Percentiles rank a stretch among this genome's conserved stretches.
phyloP scores from a whole-genome alignment of 2,329 filamentous ascomycete genomes.

The Monosporascus sp. region DNA sequence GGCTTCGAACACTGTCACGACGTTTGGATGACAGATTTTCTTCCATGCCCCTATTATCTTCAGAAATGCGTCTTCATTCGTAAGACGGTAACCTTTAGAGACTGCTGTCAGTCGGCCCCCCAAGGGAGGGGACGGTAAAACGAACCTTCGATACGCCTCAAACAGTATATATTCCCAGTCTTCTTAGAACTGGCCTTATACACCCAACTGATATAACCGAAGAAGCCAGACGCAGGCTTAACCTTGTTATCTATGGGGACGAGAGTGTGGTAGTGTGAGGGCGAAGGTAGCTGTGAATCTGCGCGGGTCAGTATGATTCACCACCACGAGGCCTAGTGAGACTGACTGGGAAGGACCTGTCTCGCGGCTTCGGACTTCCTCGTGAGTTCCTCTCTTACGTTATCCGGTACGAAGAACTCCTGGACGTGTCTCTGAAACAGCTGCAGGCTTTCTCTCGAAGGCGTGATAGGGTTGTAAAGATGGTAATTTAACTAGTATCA shows the following conservation, averaged over 20 bases:
- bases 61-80: conserved; percentile 77
- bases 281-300: conserved; percentile 59
- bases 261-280: conserved; percentile 88
- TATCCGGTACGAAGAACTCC: conserved; percentile 88
- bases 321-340: background rate
- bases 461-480: conserved; percentile 81
- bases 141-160: conserved; percentile 76
- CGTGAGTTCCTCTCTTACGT: conserved; percentile 80
- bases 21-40: conserved; percentile 69
- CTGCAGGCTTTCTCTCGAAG: conserved; percentile 66
- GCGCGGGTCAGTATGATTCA: background rate
- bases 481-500: conserved; percentile 73
- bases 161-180: conserved; percentile 80
- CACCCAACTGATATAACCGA: conserved; percentile 87
- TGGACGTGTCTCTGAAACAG: conserved; percentile 82
- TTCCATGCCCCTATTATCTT: conserved; percentile 86
- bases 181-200: conserved; percentile 91
- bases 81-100: conserved; percentile 67
- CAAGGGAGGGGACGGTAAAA: background rate
- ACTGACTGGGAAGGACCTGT: conserved; percentile 73
- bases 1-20: conserved; percentile 83
- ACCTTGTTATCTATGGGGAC: conserved; percentile 81
- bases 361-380: conserved; percentile 80
- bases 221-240: conserved; percentile 70
- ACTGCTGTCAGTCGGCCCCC: conserved; percentile 5